A percentile compares a stretch with the other conserved stretches of the same genome.
Evolutionary conservation across 257 asterid species (phyloP).

Genomic region (Solanum verrucosum): DNA sequence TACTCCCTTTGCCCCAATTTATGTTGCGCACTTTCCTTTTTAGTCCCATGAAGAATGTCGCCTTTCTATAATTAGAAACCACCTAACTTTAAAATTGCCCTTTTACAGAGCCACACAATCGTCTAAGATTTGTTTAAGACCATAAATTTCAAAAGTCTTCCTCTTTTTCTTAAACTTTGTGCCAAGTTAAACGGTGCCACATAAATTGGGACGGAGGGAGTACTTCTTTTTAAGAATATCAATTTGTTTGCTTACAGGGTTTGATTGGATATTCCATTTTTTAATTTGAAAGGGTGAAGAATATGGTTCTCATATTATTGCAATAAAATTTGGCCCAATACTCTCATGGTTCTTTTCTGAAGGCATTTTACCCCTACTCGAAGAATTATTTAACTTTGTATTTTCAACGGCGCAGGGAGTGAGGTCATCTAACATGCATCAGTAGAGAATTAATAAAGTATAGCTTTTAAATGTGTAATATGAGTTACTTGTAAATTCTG

Average conservation of each 20-base stretch:
- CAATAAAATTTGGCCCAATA: not conserved
- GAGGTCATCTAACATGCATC: not conserved
- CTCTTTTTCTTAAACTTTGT: not conserved
- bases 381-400: not conserved
- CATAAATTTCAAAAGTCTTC: not conserved
- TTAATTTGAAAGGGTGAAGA: not conserved
- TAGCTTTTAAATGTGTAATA: not conserved
- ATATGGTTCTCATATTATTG: not conserved
- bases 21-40: not conserved
- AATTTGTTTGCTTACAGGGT: not conserved
- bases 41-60: not conserved
- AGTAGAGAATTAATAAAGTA: not conserved
- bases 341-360: not conserved
- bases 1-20: not conserved
- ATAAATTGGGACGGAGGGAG: not conserved
- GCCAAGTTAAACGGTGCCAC: too few species aligned
- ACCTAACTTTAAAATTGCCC: not conserved
- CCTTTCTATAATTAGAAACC: not conserved
- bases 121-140: not conserved
- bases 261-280: not conserved
- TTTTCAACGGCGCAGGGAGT: not conserved
- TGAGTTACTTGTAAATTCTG: not conserved
- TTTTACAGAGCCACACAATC: not conserved
- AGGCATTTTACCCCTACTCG: not conserved
- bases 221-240: not conserved